Base-by-base conservation (phyloP, 371 early-diverging fungal species). In the Coemansia sp. region DNA sequence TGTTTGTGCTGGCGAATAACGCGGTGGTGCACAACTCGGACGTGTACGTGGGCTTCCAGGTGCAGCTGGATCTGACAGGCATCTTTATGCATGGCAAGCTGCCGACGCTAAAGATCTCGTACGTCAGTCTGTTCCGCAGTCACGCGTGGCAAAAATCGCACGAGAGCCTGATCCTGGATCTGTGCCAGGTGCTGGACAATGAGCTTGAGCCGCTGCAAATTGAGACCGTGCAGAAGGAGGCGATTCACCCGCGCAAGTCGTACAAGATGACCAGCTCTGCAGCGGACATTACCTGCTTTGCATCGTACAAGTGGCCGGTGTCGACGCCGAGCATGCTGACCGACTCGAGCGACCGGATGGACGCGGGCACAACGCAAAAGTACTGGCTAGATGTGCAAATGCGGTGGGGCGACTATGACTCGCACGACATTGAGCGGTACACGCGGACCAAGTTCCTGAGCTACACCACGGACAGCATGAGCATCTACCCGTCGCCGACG, bases 51-150 rank as follows among this genome's bases (percentile, higher is more conserved):
- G 99, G 99, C 82, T 99, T 99, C 95, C 95, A 97, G 81, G 96
- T 94, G 54, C 96, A 96, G 80, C 85, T 99, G 59, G 99, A 99
- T 87, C 81, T 95, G 74, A 99, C 99, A 4, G 98, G 98, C 79
- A 99, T 99, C 55, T 93, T 94, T 78, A 97, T 99, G 99, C 95
- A 98, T 82, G 99, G 99, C 70, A 99, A 99, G 84, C 92, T 99
- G 67, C 96, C 99, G 31, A 99, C 99, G 1, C 86, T 99, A 26
- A 99, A 99, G 88, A 95, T 98, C 68, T 97, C 95, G 16, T 87
- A 97, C 61, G 94, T 99, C 79, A 99, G 99, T 76, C 90, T 99
- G 75, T 99, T 99, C 91, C 90, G 99, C 71, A 96, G 98, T 49
- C 95, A 96, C 81, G 92, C 99, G 81, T 99, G 99, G 99, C 94